Evolutionary conservation across 768 basidiomycete species (phyloP).

Genomic region (Tulasnella sp.): DNA sequence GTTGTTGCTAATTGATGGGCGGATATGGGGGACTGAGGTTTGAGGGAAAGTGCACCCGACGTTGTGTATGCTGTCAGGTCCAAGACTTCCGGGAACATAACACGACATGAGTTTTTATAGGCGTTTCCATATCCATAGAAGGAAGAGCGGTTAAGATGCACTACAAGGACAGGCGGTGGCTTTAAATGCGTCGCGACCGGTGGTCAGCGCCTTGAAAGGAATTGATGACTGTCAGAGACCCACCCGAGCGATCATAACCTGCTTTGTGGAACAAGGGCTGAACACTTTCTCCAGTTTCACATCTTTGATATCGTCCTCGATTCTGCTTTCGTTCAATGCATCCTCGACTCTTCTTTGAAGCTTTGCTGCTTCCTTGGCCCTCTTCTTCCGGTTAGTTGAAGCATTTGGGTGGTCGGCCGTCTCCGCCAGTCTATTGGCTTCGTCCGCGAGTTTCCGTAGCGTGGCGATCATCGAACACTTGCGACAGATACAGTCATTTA

Average conservation of each 20-base stretch:
- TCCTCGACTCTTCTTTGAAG: slow-evolving; percentile 50
- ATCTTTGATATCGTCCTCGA: slow-evolving; percentile 77
- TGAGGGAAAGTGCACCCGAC: slow-evolving; percentile 60
- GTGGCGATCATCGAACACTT: slow-evolving; percentile 83
- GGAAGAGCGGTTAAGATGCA: slow-evolving; percentile 88
- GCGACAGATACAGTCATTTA: slow-evolving; percentile 88
- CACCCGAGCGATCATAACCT: slow-evolving; percentile 85
- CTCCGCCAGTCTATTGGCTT: slow-evolving; percentile 48
- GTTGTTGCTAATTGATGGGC: slow-evolving; percentile 36
- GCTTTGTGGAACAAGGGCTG: slow-evolving; percentile 70
- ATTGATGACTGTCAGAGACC: slow-evolving; percentile 24
- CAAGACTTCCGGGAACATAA: slow-evolving; percentile 77
- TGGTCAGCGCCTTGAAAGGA: not conserved
- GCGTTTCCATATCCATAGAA: slow-evolving; percentile 61
- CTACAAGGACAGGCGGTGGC: slow-evolving; percentile 76
- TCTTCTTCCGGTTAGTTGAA: slow-evolving; percentile 54
- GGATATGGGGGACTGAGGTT: slow-evolving; percentile 63
- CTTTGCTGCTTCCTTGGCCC: slow-evolving; percentile 58
- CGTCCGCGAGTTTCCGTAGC: slow-evolving; percentile 47
- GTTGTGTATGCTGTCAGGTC: slow-evolving; percentile 86
- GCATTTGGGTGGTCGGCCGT: slow-evolving; percentile 24
- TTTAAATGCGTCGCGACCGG: slow-evolving; percentile 25
- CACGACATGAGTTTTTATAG: slow-evolving; percentile 72
- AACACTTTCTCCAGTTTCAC: slow-evolving; percentile 68
- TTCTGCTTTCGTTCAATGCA: slow-evolving; percentile 60